Evolutionary conservation across 2,329 filamentous ascomycete genomes (phyloP).

Genomic region (Trichophyton rubrum): DNA sequence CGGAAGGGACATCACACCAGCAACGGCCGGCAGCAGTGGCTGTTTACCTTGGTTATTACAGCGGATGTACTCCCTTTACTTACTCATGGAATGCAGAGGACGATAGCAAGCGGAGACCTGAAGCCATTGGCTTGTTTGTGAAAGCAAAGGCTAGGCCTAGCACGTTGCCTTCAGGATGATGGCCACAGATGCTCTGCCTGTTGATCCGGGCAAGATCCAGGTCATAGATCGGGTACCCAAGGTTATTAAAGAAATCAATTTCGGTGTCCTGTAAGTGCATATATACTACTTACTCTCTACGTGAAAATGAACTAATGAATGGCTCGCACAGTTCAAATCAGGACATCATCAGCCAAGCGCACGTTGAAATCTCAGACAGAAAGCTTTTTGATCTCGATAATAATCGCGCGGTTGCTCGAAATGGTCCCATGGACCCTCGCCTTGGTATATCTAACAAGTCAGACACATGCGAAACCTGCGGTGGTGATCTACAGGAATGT

Average conservation of each 20-base stretch:
- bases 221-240: conserved; percentile 80
- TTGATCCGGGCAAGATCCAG: conserved; percentile 61
- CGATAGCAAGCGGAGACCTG: neutral
- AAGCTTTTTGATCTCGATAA: conserved; percentile 84
- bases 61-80: neutral
- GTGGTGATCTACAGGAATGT: conserved; percentile 67
- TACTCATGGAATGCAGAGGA: neutral
- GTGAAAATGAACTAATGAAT: conserved; percentile 3
- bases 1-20: too few species aligned
- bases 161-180: conserved; percentile 20
- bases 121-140: neutral
- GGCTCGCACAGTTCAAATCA: conserved; percentile 56
- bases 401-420: conserved; percentile 58
- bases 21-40: too few species aligned
- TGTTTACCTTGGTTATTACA: neutral
- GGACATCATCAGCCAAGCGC: conserved; percentile 89
- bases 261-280: conserved; percentile 59
- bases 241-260: conserved; percentile 84
- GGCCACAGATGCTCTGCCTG: conserved; percentile 31
- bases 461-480: conserved; percentile 69
- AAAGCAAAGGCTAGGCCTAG: neutral
- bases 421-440: conserved; percentile 79
- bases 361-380: conserved; percentile 87
- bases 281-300: conserved; percentile 31
- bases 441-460: conserved; percentile 82